Conservation (phyloP, 2,329 filamentous ascomycete species). For the Zasmidium citrigriseum region DNA sequence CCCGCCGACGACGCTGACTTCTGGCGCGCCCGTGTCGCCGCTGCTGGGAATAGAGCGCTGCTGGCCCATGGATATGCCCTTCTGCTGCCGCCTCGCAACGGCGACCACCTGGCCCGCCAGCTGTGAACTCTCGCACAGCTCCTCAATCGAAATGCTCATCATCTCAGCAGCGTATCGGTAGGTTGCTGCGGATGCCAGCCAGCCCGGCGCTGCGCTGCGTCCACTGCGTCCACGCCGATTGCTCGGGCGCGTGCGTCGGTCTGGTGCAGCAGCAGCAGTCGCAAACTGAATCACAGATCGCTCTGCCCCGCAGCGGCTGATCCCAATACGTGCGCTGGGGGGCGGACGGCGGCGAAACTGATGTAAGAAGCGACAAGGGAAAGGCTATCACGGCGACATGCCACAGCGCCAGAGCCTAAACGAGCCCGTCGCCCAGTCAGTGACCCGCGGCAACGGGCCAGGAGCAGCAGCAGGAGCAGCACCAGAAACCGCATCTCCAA, state of each 20-base stretch:
- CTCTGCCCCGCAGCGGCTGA: slow-evolving; percentile 18
- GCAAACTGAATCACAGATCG: slow-evolving; percentile 15
- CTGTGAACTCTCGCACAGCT: background rate
- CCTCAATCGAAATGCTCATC: no score
- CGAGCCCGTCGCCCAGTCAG: background rate
- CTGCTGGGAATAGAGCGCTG: background rate
- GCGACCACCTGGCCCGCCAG: background rate
- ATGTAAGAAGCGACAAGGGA: slow-evolving; percentile 18
- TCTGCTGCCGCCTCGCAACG: background rate
- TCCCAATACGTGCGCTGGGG: slow-evolving; percentile 17
- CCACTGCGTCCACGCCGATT: no score
- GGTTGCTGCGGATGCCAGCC: no score
- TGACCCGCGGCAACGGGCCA: background rate
- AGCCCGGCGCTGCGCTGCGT: no score
- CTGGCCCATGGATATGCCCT: background rate
- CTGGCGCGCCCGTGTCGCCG: background rate
- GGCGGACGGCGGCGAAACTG: slow-evolving; percentile 13
- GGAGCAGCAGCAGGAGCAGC: background rate
- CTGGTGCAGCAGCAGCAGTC: slow-evolving; percentile 5
- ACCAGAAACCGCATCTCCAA: background rate
- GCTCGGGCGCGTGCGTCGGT: no score
- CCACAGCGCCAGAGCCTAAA: slow-evolving; percentile 15
- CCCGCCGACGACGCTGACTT: background rate
- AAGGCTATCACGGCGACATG: slow-evolving; percentile 7
- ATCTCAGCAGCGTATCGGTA: no score